Conservation (phyloP, 331 rosid species). For the Pyracantha coccinea region DNA sequence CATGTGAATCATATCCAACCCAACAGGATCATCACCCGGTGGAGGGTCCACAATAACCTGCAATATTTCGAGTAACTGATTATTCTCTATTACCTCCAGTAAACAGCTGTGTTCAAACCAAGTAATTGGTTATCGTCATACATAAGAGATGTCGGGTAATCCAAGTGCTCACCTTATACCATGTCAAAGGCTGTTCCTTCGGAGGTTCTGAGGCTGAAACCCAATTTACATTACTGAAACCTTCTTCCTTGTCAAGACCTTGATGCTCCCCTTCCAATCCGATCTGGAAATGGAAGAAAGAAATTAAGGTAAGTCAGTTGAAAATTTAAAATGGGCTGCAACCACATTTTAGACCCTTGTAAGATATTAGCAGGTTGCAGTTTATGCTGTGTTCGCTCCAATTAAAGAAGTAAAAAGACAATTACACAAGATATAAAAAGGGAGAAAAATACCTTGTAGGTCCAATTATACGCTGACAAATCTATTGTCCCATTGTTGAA, state of each 20-base stretch:
- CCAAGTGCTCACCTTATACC: constrained; percentile 74
- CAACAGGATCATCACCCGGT: constrained; percentile 71
- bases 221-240: constrained; percentile 49
- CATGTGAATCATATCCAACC: constrained; percentile 86
- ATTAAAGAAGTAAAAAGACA: background rate
- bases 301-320: background rate
- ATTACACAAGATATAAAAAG: background rate
- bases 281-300: constrained; percentile 39
- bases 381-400: background rate
- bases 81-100: constrained; percentile 1
- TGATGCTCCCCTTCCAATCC: constrained; percentile 82
- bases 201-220: constrained; percentile 57
- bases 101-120: background rate
- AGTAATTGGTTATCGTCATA: background rate
- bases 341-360: background rate
- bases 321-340: background rate
- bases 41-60: constrained; percentile 79
- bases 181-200: constrained; percentile 63
- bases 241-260: constrained; percentile 50
- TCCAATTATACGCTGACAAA: constrained; percentile 69
- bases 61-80: background rate
- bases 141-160: background rate
- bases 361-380: background rate
- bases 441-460: constrained; percentile 58
- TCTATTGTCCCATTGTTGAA: constrained; percentile 62